phyloP scores from a whole-genome alignment of 768 basidiomycete species.

The Pleurotus djamor region DNA sequence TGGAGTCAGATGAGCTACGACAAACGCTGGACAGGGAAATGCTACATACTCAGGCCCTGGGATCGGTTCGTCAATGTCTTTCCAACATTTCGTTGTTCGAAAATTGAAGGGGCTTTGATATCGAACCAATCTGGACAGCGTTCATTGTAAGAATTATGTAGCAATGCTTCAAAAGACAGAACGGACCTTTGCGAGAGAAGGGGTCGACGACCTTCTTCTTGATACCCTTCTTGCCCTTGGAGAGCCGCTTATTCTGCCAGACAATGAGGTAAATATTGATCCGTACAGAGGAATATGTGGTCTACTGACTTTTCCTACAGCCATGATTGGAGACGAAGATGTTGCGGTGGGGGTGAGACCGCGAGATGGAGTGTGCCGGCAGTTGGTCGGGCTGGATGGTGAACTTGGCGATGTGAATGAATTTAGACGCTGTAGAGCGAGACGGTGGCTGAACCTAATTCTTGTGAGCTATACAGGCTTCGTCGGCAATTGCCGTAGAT shows the following conservation, averaged over 20 bases:
- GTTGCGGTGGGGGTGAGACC: slow-evolving; percentile 34
- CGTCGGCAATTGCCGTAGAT: slow-evolving; percentile 41
- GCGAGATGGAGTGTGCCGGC: slow-evolving; percentile 38
- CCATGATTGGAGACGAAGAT: slow-evolving; percentile 55
- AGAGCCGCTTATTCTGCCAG: slow-evolving; percentile 91
- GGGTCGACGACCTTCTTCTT: slow-evolving; percentile 99
- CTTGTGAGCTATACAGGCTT: slow-evolving; percentile 39
- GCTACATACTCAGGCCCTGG: slow-evolving; percentile 89
- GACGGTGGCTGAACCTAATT: slow-evolving; percentile 63
- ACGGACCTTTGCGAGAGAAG: slow-evolving; percentile 95
- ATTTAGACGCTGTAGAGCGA: slow-evolving; percentile 28
- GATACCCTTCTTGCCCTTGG: slow-evolving; percentile 98
- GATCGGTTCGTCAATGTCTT: slow-evolving; percentile 99
- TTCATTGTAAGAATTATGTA: background rate
- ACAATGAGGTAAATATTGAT: slow-evolving; percentile 7
- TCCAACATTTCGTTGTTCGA: slow-evolving; percentile 94
- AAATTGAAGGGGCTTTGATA: slow-evolving; percentile 97
- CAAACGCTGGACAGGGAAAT: slow-evolving; percentile 2
- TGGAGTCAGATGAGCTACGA: slow-evolving; percentile 27
- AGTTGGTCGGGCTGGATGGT: slow-evolving; percentile 51
- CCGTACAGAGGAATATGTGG: background rate
- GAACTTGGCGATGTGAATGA: slow-evolving; percentile 17
- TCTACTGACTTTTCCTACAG: slow-evolving; percentile 79
- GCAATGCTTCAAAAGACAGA: background rate
- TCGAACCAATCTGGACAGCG: slow-evolving; percentile 91